phyloP scores from a whole-genome alignment of 352 stramenopile genomes.

The Phytophthora pluvialis region DNA sequence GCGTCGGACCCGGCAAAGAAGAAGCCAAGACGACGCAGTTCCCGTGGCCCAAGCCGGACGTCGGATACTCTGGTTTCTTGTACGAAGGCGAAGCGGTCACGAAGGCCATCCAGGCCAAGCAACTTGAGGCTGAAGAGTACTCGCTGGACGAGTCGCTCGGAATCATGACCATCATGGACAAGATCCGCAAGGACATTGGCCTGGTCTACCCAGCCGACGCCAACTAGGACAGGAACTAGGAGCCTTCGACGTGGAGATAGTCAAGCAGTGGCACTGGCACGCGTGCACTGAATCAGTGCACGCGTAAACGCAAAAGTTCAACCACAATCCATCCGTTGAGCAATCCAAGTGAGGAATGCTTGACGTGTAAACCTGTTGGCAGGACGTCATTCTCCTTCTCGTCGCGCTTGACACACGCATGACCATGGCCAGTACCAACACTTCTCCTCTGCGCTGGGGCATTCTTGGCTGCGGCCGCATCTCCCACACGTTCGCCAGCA shows the following conservation, averaged over 20 bases:
- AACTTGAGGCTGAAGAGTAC: conserved; percentile 53
- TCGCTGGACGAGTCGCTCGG: conserved; percentile 59
- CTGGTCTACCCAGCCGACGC: conserved; percentile 45
- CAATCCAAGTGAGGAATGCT: background rate
- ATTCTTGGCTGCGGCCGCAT: conserved; percentile 74
- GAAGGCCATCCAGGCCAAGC: conserved; percentile 55
- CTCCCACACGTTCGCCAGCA: conserved; percentile 61
- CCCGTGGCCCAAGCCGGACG: conserved; percentile 42
- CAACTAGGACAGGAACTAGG: conserved; percentile 12
- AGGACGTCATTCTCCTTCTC: conserved; percentile 17
- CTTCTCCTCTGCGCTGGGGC: conserved; percentile 53
- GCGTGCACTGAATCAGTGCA: too few species aligned
- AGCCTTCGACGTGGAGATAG: background rate
- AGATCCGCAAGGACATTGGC: conserved; percentile 57
- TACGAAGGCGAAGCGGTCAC: conserved; percentile 79
- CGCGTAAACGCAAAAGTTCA: conserved; percentile 17
- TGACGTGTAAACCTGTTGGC: background rate
- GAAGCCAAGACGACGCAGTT: conserved; percentile 51
- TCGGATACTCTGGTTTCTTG: conserved; percentile 64
- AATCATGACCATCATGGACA: conserved; percentile 66
- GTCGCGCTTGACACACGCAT: conserved; percentile 3
- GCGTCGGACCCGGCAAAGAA: conserved; percentile 14
- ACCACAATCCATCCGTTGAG: conserved; percentile 19
- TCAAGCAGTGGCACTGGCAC: too few species aligned
- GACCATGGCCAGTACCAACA: conserved; percentile 8